Evolutionary conservation across 2,329 filamentous ascomycete species (phyloP).

Genomic region (Sarocladium strictum): DNA sequence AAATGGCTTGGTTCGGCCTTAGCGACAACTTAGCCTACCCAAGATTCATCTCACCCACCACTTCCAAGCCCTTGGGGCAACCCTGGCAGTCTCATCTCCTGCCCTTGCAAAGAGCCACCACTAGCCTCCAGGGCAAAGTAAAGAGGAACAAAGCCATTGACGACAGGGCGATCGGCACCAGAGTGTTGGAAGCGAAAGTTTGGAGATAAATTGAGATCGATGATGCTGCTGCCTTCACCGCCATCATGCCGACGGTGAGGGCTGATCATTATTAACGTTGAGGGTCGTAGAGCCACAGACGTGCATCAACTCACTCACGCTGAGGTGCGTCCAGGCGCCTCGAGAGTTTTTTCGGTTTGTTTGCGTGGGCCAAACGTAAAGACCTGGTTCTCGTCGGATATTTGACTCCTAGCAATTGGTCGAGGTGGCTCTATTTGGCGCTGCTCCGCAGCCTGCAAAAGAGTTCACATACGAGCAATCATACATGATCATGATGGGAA

Average conservation of each 20-base stretch:
- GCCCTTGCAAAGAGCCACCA: background rate
- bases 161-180: background rate
- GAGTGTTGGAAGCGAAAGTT: background rate
- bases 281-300: too few relatives aligned
- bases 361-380: too few relatives aligned
- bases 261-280: background rate
- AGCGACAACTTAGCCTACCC: background rate
- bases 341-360: too few relatives aligned
- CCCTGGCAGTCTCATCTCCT: background rate
- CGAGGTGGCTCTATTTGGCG: background rate
- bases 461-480: too few relatives aligned
- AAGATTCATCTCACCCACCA: background rate
- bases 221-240: background rate
- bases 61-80: background rate
- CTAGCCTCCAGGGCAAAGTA: background rate
- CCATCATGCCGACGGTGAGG: background rate
- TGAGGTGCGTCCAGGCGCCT: too few relatives aligned
- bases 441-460: too few relatives aligned
- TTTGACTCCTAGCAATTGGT: too few relatives aligned
- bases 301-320: too few relatives aligned
- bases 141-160: background rate
- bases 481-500: too few relatives aligned
- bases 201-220: background rate
- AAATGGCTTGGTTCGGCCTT: background rate
- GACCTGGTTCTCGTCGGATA: too few relatives aligned